A percentile compares a stretch with the other conserved stretches of the same genome.
phyloP scores from a whole-genome alignment of 768 basidiomycete species.

The Dentipellis fragilis region DNA sequence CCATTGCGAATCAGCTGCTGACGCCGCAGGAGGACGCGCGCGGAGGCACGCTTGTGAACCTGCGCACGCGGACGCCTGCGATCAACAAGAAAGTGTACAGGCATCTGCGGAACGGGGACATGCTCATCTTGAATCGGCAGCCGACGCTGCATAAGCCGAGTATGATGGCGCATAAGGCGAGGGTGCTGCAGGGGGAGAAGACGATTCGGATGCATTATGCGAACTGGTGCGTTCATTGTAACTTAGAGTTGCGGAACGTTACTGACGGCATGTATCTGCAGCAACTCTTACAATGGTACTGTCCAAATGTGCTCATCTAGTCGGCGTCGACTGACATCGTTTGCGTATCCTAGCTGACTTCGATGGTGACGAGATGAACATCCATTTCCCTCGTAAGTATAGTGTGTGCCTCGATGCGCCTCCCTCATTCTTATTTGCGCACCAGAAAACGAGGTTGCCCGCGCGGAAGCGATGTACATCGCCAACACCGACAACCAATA shows the following conservation, averaged over 20 bases:
- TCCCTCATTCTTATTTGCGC: conserved; percentile 1
- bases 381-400: conserved; percentile 91
- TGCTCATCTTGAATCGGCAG: conserved; percentile 92
- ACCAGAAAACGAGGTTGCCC: conserved; percentile 86
- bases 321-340: conserved; percentile 4
- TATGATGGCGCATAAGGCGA: conserved; percentile 98
- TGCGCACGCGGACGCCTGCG: conserved; percentile 68
- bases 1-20: conserved; percentile 89
- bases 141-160: conserved; percentile 97
- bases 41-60: conserved; percentile 34
- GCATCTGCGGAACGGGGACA: conserved; percentile 90
- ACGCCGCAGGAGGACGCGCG: conserved; percentile 79
- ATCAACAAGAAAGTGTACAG: conserved; percentile 97
- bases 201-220: conserved; percentile 99
- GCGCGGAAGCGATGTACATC: conserved; percentile 88
- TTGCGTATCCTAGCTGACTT: conserved; percentile 56
- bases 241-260: background rate
- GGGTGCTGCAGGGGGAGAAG: conserved; percentile 89
- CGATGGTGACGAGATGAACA: conserved; percentile 99
- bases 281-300: conserved; percentile 93
- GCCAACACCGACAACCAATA: conserved; percentile 99
- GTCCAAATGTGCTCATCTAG: conserved; percentile 4
- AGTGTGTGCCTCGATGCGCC: background rate
- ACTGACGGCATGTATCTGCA: conserved; percentile 23
- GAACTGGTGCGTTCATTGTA: conserved; percentile 66